These are phyloP conservation scores for Apiospora koreana DNA, from an alignment of 2,329 filamentous ascomycete species.

Conservation along the genomic window DNA sequence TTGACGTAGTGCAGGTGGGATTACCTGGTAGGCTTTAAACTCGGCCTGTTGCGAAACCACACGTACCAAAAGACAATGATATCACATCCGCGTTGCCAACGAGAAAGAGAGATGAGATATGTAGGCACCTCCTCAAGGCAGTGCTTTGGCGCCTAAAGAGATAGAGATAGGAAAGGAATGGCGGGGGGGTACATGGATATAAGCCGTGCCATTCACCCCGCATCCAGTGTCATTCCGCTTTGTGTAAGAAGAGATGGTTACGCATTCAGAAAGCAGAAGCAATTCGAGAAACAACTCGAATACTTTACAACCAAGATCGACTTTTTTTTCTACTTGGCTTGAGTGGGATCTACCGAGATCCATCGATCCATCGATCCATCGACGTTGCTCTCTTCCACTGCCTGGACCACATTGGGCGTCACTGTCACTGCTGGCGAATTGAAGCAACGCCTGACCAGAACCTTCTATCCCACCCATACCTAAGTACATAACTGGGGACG, in stretches of 20 bases:
- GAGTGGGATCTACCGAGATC: neutral
- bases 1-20: too few relatives aligned
- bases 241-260: neutral
- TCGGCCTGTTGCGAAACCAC: too few relatives aligned
- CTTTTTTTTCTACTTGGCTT: neutral
- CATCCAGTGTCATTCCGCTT: neutral
- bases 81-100: neutral
- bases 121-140: too few relatives aligned
- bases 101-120: neutral
- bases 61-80: neutral
- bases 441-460: constrained; percentile 12
- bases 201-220: neutral
- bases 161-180: neutral
- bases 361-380: neutral
- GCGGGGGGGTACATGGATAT: neutral
- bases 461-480: constrained; percentile 7
- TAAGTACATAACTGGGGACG: constrained; percentile 2
- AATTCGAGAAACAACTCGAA: constrained; percentile 9
- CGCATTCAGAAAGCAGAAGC: neutral
- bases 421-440: constrained; percentile 5
- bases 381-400: too few relatives aligned
- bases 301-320: neutral
- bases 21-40: too few relatives aligned
- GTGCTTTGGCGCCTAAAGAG: too few relatives aligned
- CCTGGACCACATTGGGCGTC: neutral